Conservation (phyloP, 345 rosid genomes). For the Gossypium australe region DNA sequence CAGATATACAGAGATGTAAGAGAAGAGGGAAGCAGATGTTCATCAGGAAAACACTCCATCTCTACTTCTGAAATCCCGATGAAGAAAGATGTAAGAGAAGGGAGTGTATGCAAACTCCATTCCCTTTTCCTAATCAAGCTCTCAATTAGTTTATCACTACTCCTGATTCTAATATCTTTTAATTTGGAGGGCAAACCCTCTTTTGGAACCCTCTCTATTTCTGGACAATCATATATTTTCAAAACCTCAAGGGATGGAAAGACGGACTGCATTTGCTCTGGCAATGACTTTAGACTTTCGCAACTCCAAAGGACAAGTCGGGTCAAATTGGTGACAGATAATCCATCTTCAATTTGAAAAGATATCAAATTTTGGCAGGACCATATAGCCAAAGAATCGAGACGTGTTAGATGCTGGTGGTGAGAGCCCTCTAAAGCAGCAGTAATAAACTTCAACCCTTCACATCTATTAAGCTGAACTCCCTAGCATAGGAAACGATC, state of each 20-base stretch:
- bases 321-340: background rate
- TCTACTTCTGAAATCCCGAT: too few relatives aligned
- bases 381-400: background rate
- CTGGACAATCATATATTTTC: background rate
- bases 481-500: background rate
- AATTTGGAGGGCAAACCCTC: too few relatives aligned
- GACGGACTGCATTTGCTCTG: background rate
- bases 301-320: accelerated
- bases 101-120: too few relatives aligned
- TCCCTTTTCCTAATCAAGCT: too few relatives aligned
- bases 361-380: background rate
- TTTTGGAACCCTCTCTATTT: too few relatives aligned
- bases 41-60: too few relatives aligned
- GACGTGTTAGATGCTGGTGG: background rate
- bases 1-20: too few relatives aligned
- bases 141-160: too few relatives aligned
- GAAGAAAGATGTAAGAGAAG: too few relatives aligned
- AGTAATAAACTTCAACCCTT: background rate
- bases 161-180: too few relatives aligned
- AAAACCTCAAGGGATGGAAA: background rate
- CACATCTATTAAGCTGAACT: too few relatives aligned
- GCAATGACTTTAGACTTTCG: background rate
- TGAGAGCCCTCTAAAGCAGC: background rate
- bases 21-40: too few relatives aligned
- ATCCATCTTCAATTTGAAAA: background rate